Evolutionary conservation across 176 grass and related monocot genomes (phyloP).

Genomic region (Ananas comosus): DNA sequence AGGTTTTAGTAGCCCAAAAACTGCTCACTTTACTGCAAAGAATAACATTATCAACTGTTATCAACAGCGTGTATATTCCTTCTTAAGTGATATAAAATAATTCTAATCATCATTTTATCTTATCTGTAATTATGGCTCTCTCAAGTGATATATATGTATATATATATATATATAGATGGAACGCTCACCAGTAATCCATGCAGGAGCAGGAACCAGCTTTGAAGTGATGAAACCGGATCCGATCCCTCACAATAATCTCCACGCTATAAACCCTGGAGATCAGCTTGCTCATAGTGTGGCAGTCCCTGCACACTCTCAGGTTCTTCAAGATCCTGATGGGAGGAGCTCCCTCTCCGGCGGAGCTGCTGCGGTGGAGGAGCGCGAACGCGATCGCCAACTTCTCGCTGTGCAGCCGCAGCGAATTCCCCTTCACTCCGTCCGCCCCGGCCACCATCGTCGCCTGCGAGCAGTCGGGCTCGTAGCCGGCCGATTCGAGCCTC

Average conservation of each 20-base stretch:
- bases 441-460: conserved; percentile 39
- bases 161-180: neutral
- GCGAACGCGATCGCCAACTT: conserved; percentile 76
- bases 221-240: conserved; percentile 86
- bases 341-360: conserved; percentile 22
- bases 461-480: conserved; percentile 59
- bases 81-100: too few species aligned
- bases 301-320: conserved; percentile 78
- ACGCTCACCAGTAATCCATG: conserved; percentile 84
- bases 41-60: too few species aligned
- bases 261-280: conserved; percentile 47
- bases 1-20: too few species aligned
- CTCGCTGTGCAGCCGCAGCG: conserved; percentile 65
- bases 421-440: conserved; percentile 28
- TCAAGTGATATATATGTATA: too few species aligned
- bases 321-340: conserved; percentile 84
- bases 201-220: conserved; percentile 73
- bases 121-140: too few species aligned
- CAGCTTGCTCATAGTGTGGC: conserved; percentile 75
- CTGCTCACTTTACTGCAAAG: too few species aligned
- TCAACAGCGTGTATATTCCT: too few species aligned
- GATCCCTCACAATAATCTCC: conserved; percentile 74
- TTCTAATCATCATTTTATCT: too few species aligned
- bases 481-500: conserved; percentile 38
- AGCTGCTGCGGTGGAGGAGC: conserved; percentile 14